Base-by-base conservation (phyloP, 495 filamentous ascomycete species). In the Neurospora tetraspora region DNA sequence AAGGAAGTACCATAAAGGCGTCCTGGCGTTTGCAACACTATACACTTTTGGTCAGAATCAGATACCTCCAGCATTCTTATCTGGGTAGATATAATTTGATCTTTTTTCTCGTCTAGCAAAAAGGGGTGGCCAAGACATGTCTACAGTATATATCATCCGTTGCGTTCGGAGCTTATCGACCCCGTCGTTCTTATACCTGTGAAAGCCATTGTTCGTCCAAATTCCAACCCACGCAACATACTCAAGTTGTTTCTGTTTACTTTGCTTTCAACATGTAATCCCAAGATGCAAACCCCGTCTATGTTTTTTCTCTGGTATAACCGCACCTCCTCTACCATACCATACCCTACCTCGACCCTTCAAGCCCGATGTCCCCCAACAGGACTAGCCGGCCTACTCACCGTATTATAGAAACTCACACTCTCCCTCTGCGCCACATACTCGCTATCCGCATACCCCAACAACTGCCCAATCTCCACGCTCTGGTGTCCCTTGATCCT, bases 361-460 rank as follows among this genome's bases (percentile, higher is more conserved):
- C 71, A 38, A 69, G 68, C 69, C 69, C 65, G 20, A 73, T 70
- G n/a, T 81, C 81, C 10, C 76, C 70, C 31, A 61, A 78, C 77
- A 14, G 84, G 85, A 70, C 82, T 84, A 4, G 74, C 80, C 20
- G 84, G 81, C 70, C 83, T 73, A 68, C 82, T 84, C 69, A 83
- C 81, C 45, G 74, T 73, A 23, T 72, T 77, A 53, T 93, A 91
- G 72, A 97, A 91, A 20, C 93, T 92, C 45, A 97, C 91, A 76
- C 95, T 96, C 81, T 96, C 93, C 72, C 94, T 86, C 75, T 94
- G 83, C 9, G 95, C 95, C 59, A 99, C 92, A 85, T 98, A 97
- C 81, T 98, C 94, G 73, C 91, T 94, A 77, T 98, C 94, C 38
- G 94, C 91, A 84, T 97, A 99, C 5, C 96, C 96, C 42, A 99